These are phyloP conservation scores for Malus sieversii DNA, from an alignment of 306 rosid genomes.

Conservation along the genomic window DNA sequence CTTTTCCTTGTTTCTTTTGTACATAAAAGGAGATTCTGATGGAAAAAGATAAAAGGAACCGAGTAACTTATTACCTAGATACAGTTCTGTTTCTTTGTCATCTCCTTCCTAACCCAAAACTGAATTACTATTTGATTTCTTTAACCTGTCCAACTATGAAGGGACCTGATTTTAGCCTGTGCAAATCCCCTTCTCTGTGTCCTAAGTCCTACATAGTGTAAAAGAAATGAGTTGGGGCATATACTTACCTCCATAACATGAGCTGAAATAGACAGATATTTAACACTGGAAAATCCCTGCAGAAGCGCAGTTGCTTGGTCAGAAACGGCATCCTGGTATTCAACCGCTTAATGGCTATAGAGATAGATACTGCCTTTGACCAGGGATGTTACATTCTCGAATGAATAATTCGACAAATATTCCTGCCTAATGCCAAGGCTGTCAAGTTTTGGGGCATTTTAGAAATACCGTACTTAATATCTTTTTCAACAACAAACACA, in stretches of 20 bases:
- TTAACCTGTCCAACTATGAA: background rate
- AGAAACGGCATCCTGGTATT: background rate
- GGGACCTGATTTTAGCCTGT: background rate
- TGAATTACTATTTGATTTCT: background rate
- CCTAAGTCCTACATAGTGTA: background rate
- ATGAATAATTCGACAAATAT: background rate
- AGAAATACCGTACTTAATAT: background rate
- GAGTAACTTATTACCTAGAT: too few relatives aligned
- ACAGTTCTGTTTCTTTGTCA: too few relatives aligned
- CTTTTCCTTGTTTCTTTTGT: background rate
- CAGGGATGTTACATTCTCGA: background rate
- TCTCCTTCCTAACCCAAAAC: background rate
- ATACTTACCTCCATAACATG: background rate
- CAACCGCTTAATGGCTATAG: background rate
- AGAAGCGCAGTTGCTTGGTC: background rate
- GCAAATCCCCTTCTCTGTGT: background rate
- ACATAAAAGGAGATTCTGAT: background rate
- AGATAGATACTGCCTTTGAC: background rate
- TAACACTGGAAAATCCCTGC: background rate
- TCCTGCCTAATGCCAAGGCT: background rate
- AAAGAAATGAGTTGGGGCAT: background rate
- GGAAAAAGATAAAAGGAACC: too few relatives aligned
- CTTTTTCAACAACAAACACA: too few relatives aligned
- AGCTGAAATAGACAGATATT: background rate
- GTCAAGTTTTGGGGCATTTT: background rate